Evolutionary conservation across 2,329 filamentous ascomycete genomes (phyloP).

Genomic region (Neoascochyta sp.): DNA sequence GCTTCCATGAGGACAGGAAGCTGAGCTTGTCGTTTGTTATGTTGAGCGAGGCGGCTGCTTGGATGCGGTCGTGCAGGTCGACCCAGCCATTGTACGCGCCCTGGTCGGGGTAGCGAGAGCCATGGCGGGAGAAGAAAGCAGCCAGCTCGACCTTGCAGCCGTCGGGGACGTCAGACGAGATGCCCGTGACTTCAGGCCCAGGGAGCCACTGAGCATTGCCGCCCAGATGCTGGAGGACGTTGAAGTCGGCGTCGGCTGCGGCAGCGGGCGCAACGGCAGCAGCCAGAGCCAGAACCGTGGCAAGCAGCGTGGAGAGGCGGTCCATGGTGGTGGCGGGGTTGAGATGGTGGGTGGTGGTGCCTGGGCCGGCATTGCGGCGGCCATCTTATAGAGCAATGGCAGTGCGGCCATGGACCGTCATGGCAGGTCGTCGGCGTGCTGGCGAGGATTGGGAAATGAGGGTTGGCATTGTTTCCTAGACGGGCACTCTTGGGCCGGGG

Average conservation of each 20-base stretch:
- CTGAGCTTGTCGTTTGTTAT: slow-evolving; percentile 49
- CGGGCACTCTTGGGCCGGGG: slow-evolving; percentile 9
- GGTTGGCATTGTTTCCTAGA: slow-evolving; percentile 20
- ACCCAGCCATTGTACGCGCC: slow-evolving; percentile 59
- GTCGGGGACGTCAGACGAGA: slow-evolving; percentile 53
- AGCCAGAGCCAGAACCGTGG: slow-evolving; percentile 14
- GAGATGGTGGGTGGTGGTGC: too few relatives aligned
- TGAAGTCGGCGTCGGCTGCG: slow-evolving; percentile 23
- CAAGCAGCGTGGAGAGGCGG: slow-evolving; percentile 14
- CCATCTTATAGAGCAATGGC: too few relatives aligned
- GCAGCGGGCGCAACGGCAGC: slow-evolving; percentile 9
- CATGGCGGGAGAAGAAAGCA: slow-evolving; percentile 59
- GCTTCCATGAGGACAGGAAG: slow-evolving; percentile 58
- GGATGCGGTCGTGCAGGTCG: slow-evolving; percentile 46
- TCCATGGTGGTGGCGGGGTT: slow-evolving; percentile 15
- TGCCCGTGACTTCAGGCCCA: slow-evolving; percentile 56
- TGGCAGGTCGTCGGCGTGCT: slow-evolving; percentile 1
- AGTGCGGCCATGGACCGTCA: too few relatives aligned
- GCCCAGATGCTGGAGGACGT: slow-evolving; percentile 36
- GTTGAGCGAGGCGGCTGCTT: slow-evolving; percentile 50
- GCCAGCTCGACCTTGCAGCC: slow-evolving; percentile 59
- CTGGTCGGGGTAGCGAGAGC: slow-evolving; percentile 59
- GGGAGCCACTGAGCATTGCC: slow-evolving; percentile 41
- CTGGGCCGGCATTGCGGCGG: too few relatives aligned
- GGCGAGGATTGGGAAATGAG: slow-evolving; percentile 19